phyloP scores from a whole-genome alignment of 148 eudicot genomes.

The Silene latifolia region DNA sequence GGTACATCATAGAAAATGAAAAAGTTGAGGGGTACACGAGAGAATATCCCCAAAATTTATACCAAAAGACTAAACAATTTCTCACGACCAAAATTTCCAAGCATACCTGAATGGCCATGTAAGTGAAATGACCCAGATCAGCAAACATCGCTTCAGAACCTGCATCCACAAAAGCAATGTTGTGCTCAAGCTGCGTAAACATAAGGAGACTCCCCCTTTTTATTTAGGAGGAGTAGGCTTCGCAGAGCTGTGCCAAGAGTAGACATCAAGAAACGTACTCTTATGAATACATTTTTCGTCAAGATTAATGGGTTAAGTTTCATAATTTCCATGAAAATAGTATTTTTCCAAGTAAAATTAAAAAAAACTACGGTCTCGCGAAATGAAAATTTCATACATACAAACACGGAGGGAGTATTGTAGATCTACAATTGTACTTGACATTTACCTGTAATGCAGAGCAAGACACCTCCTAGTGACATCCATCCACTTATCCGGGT shows the following conservation, averaged over 20 bases:
- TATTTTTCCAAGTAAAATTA: no score
- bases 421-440: neutral
- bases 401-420: neutral
- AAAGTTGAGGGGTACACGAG: no score
- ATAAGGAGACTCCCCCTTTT: neutral
- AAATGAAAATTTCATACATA: neutral
- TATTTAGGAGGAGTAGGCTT: neutral
- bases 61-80: constrained; percentile 4
- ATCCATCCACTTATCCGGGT: constrained; percentile 84
- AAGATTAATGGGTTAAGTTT: neutral
- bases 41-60: no score
- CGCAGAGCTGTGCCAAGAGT: neutral
- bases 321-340: neutral
- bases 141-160: constrained; percentile 99
- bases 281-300: neutral
- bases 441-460: constrained; percentile 83
- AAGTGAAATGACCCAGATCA: constrained; percentile 92
- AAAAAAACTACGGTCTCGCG: neutral
- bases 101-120: constrained; percentile 82
- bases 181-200: constrained; percentile 8
- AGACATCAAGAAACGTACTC: neutral
- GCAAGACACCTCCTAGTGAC: constrained; percentile 86
- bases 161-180: constrained; percentile 28
- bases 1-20: no score
- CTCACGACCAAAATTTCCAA: neutral